phyloP scores from a whole-genome alignment of 176 grass and related monocot genomes.

The Guadua angustifolia region DNA sequence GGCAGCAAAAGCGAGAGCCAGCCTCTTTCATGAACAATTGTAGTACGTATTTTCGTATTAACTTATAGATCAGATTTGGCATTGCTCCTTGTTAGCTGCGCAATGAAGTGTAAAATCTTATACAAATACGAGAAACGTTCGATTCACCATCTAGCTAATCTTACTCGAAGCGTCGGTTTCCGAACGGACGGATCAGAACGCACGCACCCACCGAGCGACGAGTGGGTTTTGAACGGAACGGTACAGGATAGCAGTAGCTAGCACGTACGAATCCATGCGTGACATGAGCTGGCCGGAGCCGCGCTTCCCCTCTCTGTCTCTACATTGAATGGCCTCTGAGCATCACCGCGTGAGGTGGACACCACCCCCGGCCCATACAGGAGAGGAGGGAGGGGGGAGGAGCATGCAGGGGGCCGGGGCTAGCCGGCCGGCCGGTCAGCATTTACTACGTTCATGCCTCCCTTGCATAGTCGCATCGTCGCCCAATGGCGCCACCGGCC shows the following conservation, averaged over 20 bases:
- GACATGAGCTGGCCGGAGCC: slow-evolving; percentile 49
- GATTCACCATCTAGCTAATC: background rate
- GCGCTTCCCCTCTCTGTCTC: slow-evolving; percentile 17
- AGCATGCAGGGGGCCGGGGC: background rate
- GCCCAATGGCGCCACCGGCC: slow-evolving; percentile 42
- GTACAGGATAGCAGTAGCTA: background rate
- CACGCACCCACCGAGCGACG: background rate
- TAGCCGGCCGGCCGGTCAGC: background rate
- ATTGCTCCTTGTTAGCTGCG: too few relatives aligned
- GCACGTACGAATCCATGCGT: slow-evolving; percentile 1
- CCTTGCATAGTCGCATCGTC: slow-evolving; percentile 31
- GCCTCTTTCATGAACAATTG: background rate
- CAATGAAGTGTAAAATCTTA: background rate
- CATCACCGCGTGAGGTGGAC: slow-evolving; percentile 61
- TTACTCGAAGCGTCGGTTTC: background rate
- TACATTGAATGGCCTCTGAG: slow-evolving; percentile 59
- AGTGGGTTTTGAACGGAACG: background rate
- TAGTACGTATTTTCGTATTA: background rate
- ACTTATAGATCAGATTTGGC: background rate
- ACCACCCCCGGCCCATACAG: slow-evolving; percentile 23
- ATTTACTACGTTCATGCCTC: slow-evolving; percentile 67
- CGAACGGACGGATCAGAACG: background rate
- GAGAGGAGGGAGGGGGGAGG: background rate
- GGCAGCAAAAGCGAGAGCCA: too few relatives aligned
- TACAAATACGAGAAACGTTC: background rate